Conservation (phyloP, 2,329 filamentous ascomycete species). For the Penicillium frequentans region DNA sequence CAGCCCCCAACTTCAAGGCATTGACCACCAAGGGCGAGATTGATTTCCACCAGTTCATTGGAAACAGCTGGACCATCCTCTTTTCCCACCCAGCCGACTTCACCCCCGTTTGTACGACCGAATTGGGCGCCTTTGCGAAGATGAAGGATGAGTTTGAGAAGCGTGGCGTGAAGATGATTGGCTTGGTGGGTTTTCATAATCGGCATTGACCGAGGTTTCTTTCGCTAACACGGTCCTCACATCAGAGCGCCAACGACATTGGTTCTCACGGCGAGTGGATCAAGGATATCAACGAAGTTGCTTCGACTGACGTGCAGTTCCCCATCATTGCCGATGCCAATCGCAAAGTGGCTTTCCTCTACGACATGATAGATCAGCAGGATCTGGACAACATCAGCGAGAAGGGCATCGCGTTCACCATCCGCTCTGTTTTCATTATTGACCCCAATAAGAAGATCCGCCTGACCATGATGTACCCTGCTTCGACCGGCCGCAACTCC, state of each 20-base stretch:
- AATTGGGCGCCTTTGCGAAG: slow-evolving; percentile 90
- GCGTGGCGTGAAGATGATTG: slow-evolving; percentile 87
- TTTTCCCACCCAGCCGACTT: slow-evolving; percentile 77
- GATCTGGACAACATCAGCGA: slow-evolving; percentile 78
- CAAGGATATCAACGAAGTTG: slow-evolving; percentile 76
- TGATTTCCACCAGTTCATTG: slow-evolving; percentile 70
- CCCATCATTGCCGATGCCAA: slow-evolving; percentile 82
- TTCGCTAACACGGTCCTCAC: not conserved
- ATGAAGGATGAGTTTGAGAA: slow-evolving; percentile 84
- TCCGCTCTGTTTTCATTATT: slow-evolving; percentile 93
- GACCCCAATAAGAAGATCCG: slow-evolving; percentile 94
- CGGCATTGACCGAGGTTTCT: not conserved
- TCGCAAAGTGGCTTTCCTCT: slow-evolving; percentile 72
- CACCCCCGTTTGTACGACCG: slow-evolving; percentile 93
- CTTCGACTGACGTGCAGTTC: slow-evolving; percentile 69
- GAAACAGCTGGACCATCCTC: slow-evolving; percentile 66
- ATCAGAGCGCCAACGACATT: slow-evolving; percentile 63
- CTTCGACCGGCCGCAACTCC: slow-evolving; percentile 82
- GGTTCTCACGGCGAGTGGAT: slow-evolving; percentile 21
- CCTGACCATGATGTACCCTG: slow-evolving; percentile 89
- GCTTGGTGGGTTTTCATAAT: slow-evolving; percentile 54
- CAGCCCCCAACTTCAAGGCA: slow-evolving; percentile 66
- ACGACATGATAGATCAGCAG: slow-evolving; percentile 85
- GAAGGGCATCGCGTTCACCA: slow-evolving; percentile 85
- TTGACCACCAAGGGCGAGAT: slow-evolving; percentile 65